Base-by-base conservation (phyloP, 148 eudicot species). In the Limonium bicolor region DNA sequence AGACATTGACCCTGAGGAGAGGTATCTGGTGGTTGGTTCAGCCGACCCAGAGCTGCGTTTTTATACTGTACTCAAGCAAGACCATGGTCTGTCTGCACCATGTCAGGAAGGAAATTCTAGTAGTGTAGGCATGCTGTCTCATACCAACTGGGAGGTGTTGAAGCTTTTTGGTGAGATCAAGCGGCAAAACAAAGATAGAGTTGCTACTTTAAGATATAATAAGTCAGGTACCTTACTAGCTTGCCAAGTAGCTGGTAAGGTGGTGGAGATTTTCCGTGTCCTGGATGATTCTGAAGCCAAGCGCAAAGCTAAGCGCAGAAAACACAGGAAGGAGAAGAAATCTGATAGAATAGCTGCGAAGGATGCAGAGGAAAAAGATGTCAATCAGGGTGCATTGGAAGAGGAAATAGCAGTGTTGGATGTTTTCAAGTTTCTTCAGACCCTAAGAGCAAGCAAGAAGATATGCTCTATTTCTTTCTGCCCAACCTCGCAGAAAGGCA, bases 211-310 rank as follows among this genome's bases (percentile, higher is more conserved):
- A 50, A 73, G 79, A 53, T 90, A 80, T 51, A 90, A 68, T 41
- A 77, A 56, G 46, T 59, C 78, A 27, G 95, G 95, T 41, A 73
- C 65, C 58, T 69, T 90, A 53, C 69, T 90, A 48, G 99, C 95
- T 36, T 90, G 93, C 57, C 99, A 90, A 60, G 74, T 70, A 52
- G 95, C 95, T 22, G 99, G 99, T 50, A 90, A 82, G 70, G 71
- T 60, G 4, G 95, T 90, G 33, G 95, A 90, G 72, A 67, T 80
- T 56, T 77, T 72, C 53, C 76, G 78, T 41, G 70, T 80, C 19
- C 68, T 90, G 56, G 93, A 80, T 69, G 88, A 90, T 48, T 58
- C 78, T 50, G 93, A 80, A 64, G 60, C 95, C 38, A 90, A 76
- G 56, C 78, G 70, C 24, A 90, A 90, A 67, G 95, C 99, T 21